Percentiles rank a stretch among this genome's conserved stretches.
Evolutionary conservation across 148 eudicot species (phyloP).

Genomic region (Vaccinium macrocarpon): DNA sequence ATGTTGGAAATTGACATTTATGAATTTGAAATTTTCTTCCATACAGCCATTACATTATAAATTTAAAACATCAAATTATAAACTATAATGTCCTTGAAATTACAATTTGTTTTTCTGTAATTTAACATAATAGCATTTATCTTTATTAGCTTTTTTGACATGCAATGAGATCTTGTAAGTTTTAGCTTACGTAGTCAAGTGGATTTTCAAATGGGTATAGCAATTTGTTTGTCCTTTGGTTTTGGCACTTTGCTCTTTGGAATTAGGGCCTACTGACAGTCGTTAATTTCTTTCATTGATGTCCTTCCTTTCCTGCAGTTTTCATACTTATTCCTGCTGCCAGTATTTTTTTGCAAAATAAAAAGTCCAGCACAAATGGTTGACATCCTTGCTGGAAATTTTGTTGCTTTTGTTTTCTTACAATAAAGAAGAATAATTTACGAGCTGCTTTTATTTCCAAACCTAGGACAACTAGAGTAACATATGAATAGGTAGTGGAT

Average conservation of each 20-base stretch:
- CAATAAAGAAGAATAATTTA: background rate
- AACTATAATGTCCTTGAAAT: too few species aligned
- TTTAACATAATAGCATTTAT: too few species aligned
- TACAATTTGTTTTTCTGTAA: too few species aligned
- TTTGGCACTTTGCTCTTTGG: background rate
- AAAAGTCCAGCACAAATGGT: background rate
- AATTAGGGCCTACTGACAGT: background rate
- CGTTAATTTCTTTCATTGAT: background rate
- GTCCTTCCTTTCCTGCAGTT: background rate
- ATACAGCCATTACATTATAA: too few species aligned
- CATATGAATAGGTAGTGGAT: background rate
- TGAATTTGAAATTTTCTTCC: too few species aligned
- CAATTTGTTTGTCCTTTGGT: background rate
- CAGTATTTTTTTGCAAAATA: background rate
- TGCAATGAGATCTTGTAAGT: too few species aligned
- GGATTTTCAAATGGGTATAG: too few species aligned
- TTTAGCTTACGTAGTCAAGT: background rate
- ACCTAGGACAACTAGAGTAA: background rate
- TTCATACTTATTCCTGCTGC: background rate
- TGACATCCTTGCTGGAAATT: background rate
- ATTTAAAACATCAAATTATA: too few species aligned
- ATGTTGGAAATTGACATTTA: too few species aligned
- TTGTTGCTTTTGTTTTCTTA: background rate
- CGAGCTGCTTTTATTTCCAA: background rate
- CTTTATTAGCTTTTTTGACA: too few species aligned